Evolutionary conservation across 1,284 basidiomycete genomes (phyloP).

Genomic region (Neotropicomus parvogracilis): DNA sequence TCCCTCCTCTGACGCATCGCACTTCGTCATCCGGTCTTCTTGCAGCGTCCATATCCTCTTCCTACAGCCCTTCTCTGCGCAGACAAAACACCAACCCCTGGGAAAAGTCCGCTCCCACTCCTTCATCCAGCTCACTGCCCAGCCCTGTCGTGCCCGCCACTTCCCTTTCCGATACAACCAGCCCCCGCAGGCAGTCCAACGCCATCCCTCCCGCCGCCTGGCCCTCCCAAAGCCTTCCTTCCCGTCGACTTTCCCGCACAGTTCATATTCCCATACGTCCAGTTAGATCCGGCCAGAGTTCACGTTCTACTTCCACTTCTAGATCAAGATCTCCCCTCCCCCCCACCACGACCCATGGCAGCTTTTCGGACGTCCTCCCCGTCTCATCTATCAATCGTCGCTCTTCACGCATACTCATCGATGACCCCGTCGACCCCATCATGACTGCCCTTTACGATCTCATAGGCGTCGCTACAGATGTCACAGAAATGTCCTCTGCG

Average conservation of each 20-base stretch:
- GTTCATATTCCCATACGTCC: conserved; percentile 72
- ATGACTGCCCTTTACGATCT: conserved; percentile 90
- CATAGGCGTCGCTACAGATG: conserved; percentile 92
- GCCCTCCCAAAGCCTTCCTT: conserved; percentile 53
- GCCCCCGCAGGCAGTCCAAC: conserved; percentile 59
- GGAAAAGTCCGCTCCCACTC: conserved; percentile 57
- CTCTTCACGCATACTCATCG: conserved; percentile 68
- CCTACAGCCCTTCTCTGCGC: conserved; percentile 63
- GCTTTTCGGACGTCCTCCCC: conserved; percentile 56
- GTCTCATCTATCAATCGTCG: conserved; percentile 59
- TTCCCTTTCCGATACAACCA: conserved; percentile 56
- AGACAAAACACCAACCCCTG: conserved; percentile 63
- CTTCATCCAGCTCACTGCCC: conserved; percentile 42
- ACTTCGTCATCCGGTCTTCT: conserved; percentile 52
- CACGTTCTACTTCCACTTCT: conserved; percentile 94
- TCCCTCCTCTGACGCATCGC: conserved; percentile 50
- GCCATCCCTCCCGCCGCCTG: conserved; percentile 51
- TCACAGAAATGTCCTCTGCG: conserved; percentile 85
- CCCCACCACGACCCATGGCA: conserved; percentile 60
- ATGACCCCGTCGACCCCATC: conserved; percentile 84
- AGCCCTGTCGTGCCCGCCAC: conserved; percentile 52
- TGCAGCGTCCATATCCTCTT: conserved; percentile 56
- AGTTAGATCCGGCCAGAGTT: conserved; percentile 74
- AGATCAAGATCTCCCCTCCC: conserved; percentile 93
- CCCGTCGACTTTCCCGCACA: conserved; percentile 74